These are phyloP conservation scores for Mycena rebaudengoi DNA, from an alignment of 768 basidiomycete genomes.

Conservation along the genomic window DNA sequence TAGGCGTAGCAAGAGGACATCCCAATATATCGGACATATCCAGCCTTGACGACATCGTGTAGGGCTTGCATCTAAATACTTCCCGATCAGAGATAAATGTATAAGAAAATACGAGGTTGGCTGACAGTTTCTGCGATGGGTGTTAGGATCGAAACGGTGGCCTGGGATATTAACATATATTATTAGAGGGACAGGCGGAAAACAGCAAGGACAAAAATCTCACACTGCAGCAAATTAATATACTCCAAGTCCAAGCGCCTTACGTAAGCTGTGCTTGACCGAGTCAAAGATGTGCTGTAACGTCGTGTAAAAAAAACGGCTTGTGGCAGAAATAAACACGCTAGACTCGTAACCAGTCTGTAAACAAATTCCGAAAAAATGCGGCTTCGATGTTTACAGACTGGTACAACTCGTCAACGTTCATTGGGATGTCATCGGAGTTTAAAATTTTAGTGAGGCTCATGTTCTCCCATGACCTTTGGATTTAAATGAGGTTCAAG, in stretches of 20 bases:
- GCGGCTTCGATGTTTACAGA: too few relatives aligned
- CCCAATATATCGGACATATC: constrained; percentile 67
- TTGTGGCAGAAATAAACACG: not conserved
- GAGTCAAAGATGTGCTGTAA: constrained; percentile 75
- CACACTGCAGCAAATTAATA: constrained; percentile 78
- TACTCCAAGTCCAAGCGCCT: constrained; percentile 79
- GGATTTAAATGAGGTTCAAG: too few relatives aligned
- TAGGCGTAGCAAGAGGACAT: constrained; percentile 64
- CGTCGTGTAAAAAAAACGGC: not conserved
- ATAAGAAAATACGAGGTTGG: too few relatives aligned
- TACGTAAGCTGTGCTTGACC: constrained; percentile 64
- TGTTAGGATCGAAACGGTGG: constrained; percentile 64
- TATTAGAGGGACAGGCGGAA: constrained; percentile 40
- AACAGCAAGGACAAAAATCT: constrained; percentile 32
- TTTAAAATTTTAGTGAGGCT: too few relatives aligned
- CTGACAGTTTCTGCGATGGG: constrained; percentile 63
- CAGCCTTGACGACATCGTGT: constrained; percentile 70
- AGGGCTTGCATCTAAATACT: constrained; percentile 69
- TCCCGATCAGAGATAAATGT: not conserved
- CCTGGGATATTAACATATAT: constrained; percentile 35
- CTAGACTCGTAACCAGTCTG: too few relatives aligned
- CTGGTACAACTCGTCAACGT: too few relatives aligned
- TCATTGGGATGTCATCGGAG: too few relatives aligned
- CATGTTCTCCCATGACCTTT: too few relatives aligned
- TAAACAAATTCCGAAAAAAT: too few relatives aligned